Percentiles rank a stretch among this genome's conserved stretches.
Conservation (phyloP, 1,139 yeast species). For the Geotrichum reessii region DNA sequence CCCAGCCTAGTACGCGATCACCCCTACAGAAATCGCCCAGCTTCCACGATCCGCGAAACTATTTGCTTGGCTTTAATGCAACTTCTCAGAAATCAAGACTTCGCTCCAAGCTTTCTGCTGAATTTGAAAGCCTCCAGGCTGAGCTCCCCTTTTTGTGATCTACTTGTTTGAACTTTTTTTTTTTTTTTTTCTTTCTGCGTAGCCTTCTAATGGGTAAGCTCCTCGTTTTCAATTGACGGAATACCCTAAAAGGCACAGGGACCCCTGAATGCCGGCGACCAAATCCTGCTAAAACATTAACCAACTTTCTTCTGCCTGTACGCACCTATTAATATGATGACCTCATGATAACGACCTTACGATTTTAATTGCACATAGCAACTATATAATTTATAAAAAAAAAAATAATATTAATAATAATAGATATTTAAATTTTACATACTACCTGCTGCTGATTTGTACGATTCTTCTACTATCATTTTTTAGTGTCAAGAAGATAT, state of each 20-base stretch:
- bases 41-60: constrained; percentile 8
- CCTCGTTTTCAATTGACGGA: too few relatives aligned
- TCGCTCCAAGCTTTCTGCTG: background rate
- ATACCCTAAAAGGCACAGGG: too few relatives aligned
- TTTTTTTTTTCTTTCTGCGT: too few relatives aligned
- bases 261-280: too few relatives aligned
- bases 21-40: background rate
- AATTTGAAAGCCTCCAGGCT: background rate
- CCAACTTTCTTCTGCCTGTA: background rate
- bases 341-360: background rate
- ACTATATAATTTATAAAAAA: background rate
- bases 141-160: background rate
- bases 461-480: too few relatives aligned
- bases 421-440: too few relatives aligned
- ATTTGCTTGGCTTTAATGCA: background rate
- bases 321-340: background rate
- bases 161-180: too few relatives aligned
- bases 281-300: too few relatives aligned
- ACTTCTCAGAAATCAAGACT: background rate
- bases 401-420: too few relatives aligned
- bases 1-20: background rate
- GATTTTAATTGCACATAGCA: background rate
- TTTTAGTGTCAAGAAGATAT: too few relatives aligned
- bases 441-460: too few relatives aligned
- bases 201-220: too few relatives aligned